Evolutionary conservation across 192 early-diverging fungal species (phyloP).

Genomic region (Spizellomyces sp.): DNA sequence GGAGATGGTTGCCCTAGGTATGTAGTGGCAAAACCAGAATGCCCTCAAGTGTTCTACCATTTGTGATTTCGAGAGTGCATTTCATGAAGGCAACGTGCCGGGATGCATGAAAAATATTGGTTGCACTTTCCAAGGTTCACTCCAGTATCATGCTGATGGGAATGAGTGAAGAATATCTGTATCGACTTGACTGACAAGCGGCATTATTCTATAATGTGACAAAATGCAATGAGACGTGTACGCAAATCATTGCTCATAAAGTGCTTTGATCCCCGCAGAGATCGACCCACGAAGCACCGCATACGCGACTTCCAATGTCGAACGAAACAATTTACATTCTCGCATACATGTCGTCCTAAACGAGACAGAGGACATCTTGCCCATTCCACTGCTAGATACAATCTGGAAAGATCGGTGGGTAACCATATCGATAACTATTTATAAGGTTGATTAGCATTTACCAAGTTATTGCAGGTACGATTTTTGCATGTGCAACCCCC

Average conservation of each 20-base stretch:
- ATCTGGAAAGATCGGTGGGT: too few relatives aligned
- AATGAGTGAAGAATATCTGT: too few relatives aligned
- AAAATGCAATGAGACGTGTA: neutral
- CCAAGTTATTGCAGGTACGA: conserved; percentile 28
- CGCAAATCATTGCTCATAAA: neutral
- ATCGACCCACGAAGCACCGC: conserved; percentile 64
- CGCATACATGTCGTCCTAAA: conserved; percentile 51
- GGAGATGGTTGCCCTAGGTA: conserved; percentile 74
- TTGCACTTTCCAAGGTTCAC: too few relatives aligned
- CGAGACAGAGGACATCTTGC: neutral
- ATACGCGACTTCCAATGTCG: conserved; percentile 68
- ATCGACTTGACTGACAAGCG: too few relatives aligned
- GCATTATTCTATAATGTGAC: too few relatives aligned
- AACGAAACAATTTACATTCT: conserved; percentile 57
- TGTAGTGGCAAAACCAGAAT: too few relatives aligned
- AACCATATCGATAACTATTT: neutral
- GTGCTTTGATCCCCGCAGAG: conserved; percentile 44
- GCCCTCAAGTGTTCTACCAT: neutral
- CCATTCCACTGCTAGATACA: neutral
- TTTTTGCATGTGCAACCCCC: conserved; percentile 93
- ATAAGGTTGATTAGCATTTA: neutral
- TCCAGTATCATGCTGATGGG: too few relatives aligned
- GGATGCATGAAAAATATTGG: too few relatives aligned
- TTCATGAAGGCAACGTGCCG: too few relatives aligned
- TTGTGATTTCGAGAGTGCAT: neutral